Evolutionary conservation across 768 basidiomycete genomes (phyloP).

Genomic region (Leccinum barrowsii): DNA sequence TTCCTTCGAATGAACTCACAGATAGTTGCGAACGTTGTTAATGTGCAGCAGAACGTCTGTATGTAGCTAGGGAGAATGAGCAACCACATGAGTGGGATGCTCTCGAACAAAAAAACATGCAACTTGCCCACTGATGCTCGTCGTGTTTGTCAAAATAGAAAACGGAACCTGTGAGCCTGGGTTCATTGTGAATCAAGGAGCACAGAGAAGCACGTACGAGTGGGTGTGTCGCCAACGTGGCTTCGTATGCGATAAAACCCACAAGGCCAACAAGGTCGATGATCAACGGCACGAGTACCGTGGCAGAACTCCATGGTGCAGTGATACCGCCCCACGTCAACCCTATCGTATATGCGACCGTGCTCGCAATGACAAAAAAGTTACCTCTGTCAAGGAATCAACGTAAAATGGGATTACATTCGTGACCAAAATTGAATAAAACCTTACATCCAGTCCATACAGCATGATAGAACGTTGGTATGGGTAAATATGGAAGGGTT

Average conservation of each 20-base stretch:
- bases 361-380: constrained; percentile 35
- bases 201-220: constrained; percentile 21
- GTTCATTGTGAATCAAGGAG: neutral
- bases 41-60: constrained; percentile 23
- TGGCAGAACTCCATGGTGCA: constrained; percentile 40
- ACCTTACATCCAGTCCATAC: constrained; percentile 43
- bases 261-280: constrained; percentile 39
- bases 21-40: constrained; percentile 6
- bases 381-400: constrained; percentile 35
- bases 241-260: constrained; percentile 41
- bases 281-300: constrained; percentile 41
- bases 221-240: constrained; percentile 23
- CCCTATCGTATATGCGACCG: constrained; percentile 36
- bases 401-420: neutral
- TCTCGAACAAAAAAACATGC: neutral
- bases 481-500: too few relatives aligned
- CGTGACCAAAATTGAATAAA: too few relatives aligned
- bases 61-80: constrained; percentile 17
- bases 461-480: too few relatives aligned
- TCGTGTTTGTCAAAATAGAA: constrained; percentile 26
- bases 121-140: constrained; percentile 26
- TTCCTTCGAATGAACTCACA: constrained; percentile 17
- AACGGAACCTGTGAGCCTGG: constrained; percentile 8
- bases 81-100: too few relatives aligned
- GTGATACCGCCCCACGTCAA: constrained; percentile 48